Evolutionary conservation across 192 early-diverging fungal species (phyloP).

Genomic region (Dissophora globulifera): DNA sequence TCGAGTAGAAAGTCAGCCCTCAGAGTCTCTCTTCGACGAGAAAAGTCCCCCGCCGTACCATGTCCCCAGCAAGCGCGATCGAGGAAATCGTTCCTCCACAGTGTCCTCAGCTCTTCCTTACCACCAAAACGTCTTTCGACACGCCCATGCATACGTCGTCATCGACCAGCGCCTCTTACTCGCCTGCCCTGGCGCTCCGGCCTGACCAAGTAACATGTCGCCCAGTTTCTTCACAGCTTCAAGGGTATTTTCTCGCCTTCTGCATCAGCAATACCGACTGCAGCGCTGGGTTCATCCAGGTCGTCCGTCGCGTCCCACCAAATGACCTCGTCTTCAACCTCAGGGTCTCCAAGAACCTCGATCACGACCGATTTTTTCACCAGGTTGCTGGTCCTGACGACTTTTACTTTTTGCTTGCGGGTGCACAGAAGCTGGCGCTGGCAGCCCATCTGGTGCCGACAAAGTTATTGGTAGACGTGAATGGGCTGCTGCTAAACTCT

Average conservation of each 20-base stretch:
- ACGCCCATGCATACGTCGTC: conserved; percentile 3
- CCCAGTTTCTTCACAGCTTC: conserved; percentile 11
- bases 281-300: conserved; percentile 29
- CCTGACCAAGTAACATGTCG: conserved; percentile 25
- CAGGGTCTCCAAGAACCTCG: conserved; percentile 21
- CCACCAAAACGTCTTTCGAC: conserved; percentile 20
- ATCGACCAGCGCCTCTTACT: not conserved
- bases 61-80: not conserved
- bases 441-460: conserved; percentile 25
- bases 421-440: conserved; percentile 31
- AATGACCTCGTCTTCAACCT: not conserved
- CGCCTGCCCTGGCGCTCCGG: not conserved
- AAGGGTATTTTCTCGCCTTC: conserved; percentile 18
- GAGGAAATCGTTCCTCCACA: conserved; percentile 10
- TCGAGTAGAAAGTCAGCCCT: not conserved
- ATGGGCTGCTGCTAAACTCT: not conserved
- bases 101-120: conserved; percentile 20
- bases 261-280: conserved; percentile 29
- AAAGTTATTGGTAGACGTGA: conserved; percentile 11
- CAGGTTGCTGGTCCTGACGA: conserved; percentile 33
- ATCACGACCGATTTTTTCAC: conserved; percentile 19
- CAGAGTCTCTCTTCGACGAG: not conserved
- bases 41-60: not conserved
- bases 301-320: conserved; percentile 4
- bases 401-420: conserved; percentile 34